Conservation (phyloP, 495 filamentous ascomycete genomes). For the Daldinia concentrica region DNA sequence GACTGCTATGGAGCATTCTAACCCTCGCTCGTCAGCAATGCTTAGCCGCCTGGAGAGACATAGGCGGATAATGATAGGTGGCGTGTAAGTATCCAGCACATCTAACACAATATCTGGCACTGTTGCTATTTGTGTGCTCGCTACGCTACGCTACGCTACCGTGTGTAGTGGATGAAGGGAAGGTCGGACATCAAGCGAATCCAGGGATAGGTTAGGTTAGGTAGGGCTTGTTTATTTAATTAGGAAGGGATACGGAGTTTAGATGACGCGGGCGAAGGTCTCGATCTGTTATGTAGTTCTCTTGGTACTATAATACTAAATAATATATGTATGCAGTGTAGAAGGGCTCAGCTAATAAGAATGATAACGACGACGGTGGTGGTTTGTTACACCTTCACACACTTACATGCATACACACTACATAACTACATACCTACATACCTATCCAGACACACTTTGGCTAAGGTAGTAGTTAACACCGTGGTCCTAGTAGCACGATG, state of each 20-base stretch:
- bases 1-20: neutral
- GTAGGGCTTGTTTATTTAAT: conserved; percentile 14
- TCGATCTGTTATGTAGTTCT: conserved; percentile 19
- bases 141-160: neutral
- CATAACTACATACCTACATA: neutral
- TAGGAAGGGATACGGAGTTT: conserved; percentile 15
- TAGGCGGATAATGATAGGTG: conserved; percentile 34
- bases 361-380: conserved; percentile 2
- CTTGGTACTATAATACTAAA: conserved; percentile 2
- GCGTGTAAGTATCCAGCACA: conserved; percentile 8
- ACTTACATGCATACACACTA: neutral
- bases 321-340: neutral
- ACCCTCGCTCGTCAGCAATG: conserved; percentile 34
- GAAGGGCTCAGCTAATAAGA: neutral
- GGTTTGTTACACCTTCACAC: conserved; percentile 6
- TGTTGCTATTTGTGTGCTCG: neutral
- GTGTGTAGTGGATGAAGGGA: conserved; percentile 17
- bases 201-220: conserved; percentile 6
- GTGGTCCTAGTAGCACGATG: conserved; percentile 36
- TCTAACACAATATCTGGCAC: neutral
- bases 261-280: conserved; percentile 20
- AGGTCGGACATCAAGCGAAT: conserved; percentile 11
- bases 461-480: conserved; percentile 43
- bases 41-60: conserved; percentile 38
- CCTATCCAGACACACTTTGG: neutral